Conservation (phyloP, 257 asterid genomes). For the Jacaranda mimosifolia region DNA sequence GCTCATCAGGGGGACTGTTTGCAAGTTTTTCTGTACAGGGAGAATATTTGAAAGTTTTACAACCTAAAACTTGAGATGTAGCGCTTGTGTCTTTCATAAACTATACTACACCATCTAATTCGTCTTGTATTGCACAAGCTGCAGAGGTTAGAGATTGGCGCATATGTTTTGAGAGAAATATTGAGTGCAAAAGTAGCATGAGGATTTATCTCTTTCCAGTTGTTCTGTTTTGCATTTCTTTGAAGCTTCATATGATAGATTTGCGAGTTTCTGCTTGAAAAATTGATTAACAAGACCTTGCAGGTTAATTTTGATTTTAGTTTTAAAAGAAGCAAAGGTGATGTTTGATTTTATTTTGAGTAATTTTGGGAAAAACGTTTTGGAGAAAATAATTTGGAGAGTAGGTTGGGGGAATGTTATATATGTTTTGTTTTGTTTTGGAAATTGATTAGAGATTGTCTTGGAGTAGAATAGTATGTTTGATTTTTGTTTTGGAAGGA, state of each 20-base stretch:
- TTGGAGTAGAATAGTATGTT: too few species aligned
- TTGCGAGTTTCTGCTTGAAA: conserved; percentile 3
- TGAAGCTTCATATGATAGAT: background rate
- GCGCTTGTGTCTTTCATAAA: too few species aligned
- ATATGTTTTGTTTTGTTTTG: too few species aligned
- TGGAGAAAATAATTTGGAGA: too few species aligned
- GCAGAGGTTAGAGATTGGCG: background rate
- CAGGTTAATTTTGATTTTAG: background rate
- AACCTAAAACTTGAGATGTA: too few species aligned
- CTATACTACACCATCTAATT: too few species aligned
- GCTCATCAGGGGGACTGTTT: conserved; percentile 8
- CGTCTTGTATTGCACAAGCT: background rate
- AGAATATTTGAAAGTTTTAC: background rate
- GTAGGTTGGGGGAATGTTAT: too few species aligned
- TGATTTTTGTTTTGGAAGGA: too few species aligned
- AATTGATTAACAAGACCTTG: conserved; percentile 8
- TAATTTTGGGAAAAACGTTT: too few species aligned
- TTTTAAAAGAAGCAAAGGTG: background rate
- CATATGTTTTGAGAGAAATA: background rate
- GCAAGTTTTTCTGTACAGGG: background rate
- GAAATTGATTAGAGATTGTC: too few species aligned
- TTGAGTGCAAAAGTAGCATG: conserved; percentile 6
- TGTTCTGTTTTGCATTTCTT: conserved; percentile 4
- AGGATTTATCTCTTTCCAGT: background rate
- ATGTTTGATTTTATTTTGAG: too few species aligned